These are phyloP conservation scores for Raddia distichophylla DNA, from an alignment of 176 grass and related monocot genomes.

Conservation along the genomic window DNA sequence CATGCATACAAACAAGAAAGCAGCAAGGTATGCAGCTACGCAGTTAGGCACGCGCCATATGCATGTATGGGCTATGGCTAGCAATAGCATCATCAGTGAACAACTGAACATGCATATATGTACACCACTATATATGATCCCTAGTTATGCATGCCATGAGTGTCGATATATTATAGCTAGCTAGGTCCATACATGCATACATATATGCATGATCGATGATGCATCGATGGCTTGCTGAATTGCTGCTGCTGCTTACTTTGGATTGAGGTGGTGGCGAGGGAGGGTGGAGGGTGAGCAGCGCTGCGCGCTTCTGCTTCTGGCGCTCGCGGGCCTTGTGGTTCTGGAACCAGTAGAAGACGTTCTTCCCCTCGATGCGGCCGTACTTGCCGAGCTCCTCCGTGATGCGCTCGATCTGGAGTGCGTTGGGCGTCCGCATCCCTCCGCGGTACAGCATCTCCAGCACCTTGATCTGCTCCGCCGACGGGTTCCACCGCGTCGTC, in stretches of 20 bases:
- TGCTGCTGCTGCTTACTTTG: slow-evolving; percentile 35
- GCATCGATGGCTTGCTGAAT: too few relatives aligned
- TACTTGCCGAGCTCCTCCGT: slow-evolving; percentile 77
- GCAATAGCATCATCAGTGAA: neutral
- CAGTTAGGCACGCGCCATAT: neutral
- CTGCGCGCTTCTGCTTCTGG: slow-evolving; percentile 94
- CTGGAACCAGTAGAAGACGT: slow-evolving; percentile 99
- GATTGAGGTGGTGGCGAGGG: neutral
- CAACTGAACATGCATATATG: too few relatives aligned
- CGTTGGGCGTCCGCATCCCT: slow-evolving; percentile 87
- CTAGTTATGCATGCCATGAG: neutral
- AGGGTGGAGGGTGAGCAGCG: slow-evolving; percentile 56
- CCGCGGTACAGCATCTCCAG: slow-evolving; percentile 77
- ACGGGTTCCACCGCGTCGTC: slow-evolving; percentile 87
- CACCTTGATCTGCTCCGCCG: slow-evolving; percentile 83
- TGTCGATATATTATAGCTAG: too few relatives aligned
- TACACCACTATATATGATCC: neutral
- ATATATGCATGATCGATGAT: neutral
- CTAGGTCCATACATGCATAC: too few relatives aligned
- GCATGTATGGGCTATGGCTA: neutral
- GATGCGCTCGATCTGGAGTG: slow-evolving; percentile 85
- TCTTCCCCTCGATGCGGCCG: slow-evolving; percentile 90
- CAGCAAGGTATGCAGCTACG: neutral
- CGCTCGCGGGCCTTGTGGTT: slow-evolving; percentile 96
- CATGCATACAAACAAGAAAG: too few relatives aligned